phyloP scores from a whole-genome alignment of 495 filamentous ascomycete genomes.

The Penicillium cataractarum region DNA sequence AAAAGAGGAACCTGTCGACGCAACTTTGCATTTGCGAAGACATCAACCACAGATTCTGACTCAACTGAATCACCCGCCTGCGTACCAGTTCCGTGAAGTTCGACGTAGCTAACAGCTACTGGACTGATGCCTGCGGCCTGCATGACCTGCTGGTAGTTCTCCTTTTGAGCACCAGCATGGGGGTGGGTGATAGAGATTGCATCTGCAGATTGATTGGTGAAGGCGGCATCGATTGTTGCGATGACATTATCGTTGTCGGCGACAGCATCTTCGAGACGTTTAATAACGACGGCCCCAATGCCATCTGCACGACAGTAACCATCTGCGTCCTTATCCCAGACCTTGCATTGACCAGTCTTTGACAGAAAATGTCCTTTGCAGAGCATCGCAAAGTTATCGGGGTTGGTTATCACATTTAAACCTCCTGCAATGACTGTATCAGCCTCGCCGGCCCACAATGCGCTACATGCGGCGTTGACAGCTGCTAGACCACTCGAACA shows the following conservation, averaged over 20 bases:
- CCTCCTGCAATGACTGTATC: constrained; percentile 76
- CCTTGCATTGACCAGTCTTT: constrained; percentile 60
- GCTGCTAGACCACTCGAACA: constrained; percentile 65
- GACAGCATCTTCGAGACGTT: constrained; percentile 48
- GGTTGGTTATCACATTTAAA: constrained; percentile 65
- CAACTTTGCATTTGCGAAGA: constrained; percentile 28
- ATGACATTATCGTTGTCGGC: constrained; percentile 51
- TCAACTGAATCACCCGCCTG: constrained; percentile 45
- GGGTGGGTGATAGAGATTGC: constrained; percentile 53
- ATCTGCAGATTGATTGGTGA: constrained; percentile 49
- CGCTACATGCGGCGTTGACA: constrained; percentile 60
- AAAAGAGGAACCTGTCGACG: neutral
- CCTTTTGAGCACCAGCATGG: constrained; percentile 52
- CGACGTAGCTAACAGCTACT: constrained; percentile 53
- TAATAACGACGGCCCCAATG: constrained; percentile 47
- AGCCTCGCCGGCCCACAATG: constrained; percentile 67
- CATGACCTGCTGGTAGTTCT: constrained; percentile 48
- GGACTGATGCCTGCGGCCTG: constrained; percentile 50
- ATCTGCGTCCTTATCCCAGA: constrained; percentile 69
- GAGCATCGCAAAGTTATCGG: constrained; percentile 70
- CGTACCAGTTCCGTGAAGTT: constrained; percentile 53
- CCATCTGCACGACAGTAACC: constrained; percentile 69
- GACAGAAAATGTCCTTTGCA: constrained; percentile 70
- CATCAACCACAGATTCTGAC: constrained; percentile 31
- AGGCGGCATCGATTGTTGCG: constrained; percentile 33